phyloP scores from a whole-genome alignment of 805 yeast genomes.

The Pichia nakasei region DNA sequence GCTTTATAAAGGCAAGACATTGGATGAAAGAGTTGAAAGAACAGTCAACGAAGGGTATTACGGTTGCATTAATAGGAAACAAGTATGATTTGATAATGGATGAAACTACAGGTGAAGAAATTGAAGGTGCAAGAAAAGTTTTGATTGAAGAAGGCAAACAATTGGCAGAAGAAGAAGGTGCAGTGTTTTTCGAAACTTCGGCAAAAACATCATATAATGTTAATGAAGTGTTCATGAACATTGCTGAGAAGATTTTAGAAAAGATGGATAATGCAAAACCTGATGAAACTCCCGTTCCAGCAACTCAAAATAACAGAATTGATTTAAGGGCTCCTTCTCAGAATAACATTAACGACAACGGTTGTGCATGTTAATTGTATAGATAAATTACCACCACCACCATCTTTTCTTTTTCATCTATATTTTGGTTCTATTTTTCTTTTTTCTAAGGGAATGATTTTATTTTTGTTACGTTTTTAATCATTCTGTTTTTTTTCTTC shows the following conservation, averaged over 20 bases:
- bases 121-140: conserved; percentile 61
- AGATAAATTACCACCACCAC: not conserved
- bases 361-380: conserved; percentile 27
- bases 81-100: conserved; percentile 70
- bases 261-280: conserved; percentile 12
- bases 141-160: conserved; percentile 78
- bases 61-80: conserved; percentile 91
- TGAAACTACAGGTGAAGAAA: conserved; percentile 36
- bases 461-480: no score
- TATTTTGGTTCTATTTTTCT: not conserved
- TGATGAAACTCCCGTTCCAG: not conserved
- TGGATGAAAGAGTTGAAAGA: conserved; percentile 96
- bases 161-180: conserved; percentile 84
- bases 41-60: conserved; percentile 86
- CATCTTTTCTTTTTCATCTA: not conserved
- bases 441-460: no score
- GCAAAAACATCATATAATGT: conserved; percentile 89
- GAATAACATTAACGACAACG: conserved; percentile 13
- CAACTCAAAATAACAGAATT: conserved; percentile 20
- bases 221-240: conserved; percentile 82
- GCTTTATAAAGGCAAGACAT: conserved; percentile 92
- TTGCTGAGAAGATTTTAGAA: conserved; percentile 78
- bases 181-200: conserved; percentile 87
- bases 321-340: conserved; percentile 29
- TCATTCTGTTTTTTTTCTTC: no score